These are phyloP conservation scores for Wickerhamomyces chambardii DNA, from an alignment of 805 yeast species.

Conservation along the genomic window DNA sequence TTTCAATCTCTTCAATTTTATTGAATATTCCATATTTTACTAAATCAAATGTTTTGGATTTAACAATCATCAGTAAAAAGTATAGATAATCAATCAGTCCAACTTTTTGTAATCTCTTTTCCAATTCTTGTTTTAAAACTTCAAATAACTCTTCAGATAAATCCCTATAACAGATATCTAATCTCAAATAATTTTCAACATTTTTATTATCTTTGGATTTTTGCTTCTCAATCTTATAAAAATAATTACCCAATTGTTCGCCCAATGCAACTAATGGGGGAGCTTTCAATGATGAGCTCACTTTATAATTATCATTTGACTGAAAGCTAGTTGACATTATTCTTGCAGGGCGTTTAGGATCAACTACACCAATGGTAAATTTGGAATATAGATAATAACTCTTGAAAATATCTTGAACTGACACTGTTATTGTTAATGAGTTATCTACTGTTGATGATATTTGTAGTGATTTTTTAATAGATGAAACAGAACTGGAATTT, in stretches of 20 bases:
- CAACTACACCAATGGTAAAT: constrained; percentile 58
- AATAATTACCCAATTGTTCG: constrained; percentile 62
- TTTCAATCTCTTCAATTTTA: too few relatives aligned
- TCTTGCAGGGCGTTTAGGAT: constrained; percentile 41
- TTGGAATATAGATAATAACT: constrained; percentile 48
- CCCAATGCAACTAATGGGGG: constrained; percentile 41
- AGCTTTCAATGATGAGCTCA: constrained; percentile 20
- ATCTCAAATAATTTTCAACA: constrained; percentile 27
- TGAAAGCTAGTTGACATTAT: constrained; percentile 33
- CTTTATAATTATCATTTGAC: constrained; percentile 23
- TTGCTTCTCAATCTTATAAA: constrained; percentile 38
- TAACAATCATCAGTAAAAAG: constrained; percentile 10
- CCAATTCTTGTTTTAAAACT: constrained; percentile 15
- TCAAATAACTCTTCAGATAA: constrained; percentile 34
- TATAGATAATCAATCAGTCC: constrained; percentile 7
- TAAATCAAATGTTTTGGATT: not conserved
- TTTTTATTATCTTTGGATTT: constrained; percentile 7
- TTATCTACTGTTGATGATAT: constrained; percentile 32
- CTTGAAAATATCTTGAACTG: constrained; percentile 74
- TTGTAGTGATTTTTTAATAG: constrained; percentile 8
- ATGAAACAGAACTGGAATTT: not conserved
- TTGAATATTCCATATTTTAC: not conserved
- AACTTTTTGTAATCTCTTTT: constrained; percentile 4
- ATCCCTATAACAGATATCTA: constrained; percentile 36
- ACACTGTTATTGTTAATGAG: constrained; percentile 54